Evolutionary conservation across 2,329 filamentous ascomycete species (phyloP), one percentile per base, ranked within the genome.

Genomic region (Pseudogymnoascus sp.): DNA sequence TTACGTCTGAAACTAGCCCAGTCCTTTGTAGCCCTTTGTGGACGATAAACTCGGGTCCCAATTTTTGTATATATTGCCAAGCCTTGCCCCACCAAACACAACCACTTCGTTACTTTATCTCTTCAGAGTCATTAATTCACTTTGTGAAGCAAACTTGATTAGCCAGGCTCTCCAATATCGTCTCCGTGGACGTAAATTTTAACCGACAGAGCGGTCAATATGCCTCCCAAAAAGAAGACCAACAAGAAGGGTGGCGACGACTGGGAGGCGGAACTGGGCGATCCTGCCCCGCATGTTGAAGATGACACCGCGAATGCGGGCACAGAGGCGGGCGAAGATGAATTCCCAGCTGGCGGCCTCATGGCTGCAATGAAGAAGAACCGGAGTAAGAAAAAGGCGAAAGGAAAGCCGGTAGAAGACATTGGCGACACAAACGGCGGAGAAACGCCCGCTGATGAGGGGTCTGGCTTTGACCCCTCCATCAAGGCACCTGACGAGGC

Each of bases 141-240:
- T 33, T 30, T 52, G 45, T 15, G 45, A 52, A 30, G 45, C 45
- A 52, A 52, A 52, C 45, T 52, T 30, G 23, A 52, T 52, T 33
- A 52, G 26, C 23, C 23, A 52, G 15, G 45, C 10, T n/a, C 26
- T 52, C 45, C 10, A 19, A n/a, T 52, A 30, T 52, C 26, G 45
- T 52, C 45, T 52, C n/a, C 26, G 45, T 33, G 45, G 45, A 33
- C 45, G 45, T 52, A 52, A 52, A 52, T 52, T 52, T 19, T 5
- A 19, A 13, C 45, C 15, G 45, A 52, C 12, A 57, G 30, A 57
- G 55, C 18, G 19, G 30, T 63, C 74, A 79, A 74, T 63, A 97
- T 96, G 92, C 78, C 92, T 71, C 92, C 92, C 64, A 96, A 96
- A 79, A 95, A 94, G 82, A 96, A 96, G 83, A 88, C 86, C 73